A percentile compares a stretch with the other conserved stretches of the same genome.
phyloP scores from a whole-genome alignment of 352 stramenopile genomes.

The Pythium sukuiense region DNA sequence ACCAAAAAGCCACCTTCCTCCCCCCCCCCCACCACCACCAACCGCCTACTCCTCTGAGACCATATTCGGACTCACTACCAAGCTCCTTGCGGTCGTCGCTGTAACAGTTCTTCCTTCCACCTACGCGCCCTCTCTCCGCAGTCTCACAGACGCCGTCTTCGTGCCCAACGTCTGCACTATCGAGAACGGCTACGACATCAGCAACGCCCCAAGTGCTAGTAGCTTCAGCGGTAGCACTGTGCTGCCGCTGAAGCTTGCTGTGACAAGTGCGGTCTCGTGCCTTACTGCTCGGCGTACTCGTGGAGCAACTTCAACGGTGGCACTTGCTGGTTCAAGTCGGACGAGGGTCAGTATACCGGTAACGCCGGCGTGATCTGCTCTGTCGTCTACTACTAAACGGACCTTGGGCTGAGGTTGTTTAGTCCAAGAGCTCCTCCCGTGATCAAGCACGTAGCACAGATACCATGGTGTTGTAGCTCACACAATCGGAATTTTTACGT shows the following conservation, averaged over 20 bases:
- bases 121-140: not conserved
- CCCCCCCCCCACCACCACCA: not conserved
- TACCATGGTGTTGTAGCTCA: too few relatives aligned
- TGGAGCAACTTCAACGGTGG: conserved; percentile 52
- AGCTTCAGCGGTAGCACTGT: too few relatives aligned
- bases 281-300: too few relatives aligned
- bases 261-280: too few relatives aligned
- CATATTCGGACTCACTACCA: not conserved
- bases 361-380: not conserved
- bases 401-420: too few relatives aligned
- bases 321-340: conserved; percentile 37
- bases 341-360: not conserved
- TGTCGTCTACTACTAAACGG: not conserved
- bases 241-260: too few relatives aligned
- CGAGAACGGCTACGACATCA: not conserved
- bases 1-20: not conserved
- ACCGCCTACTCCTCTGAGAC: not conserved
- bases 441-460: too few relatives aligned
- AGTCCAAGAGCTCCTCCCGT: too few relatives aligned
- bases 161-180: not conserved
- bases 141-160: not conserved
- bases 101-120: not conserved
- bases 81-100: not conserved
- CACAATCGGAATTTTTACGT: too few relatives aligned
- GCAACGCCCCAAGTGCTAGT: not conserved